A percentile compares a stretch with the other conserved stretches of the same genome.
phyloP scores from a whole-genome alignment of 2,329 filamentous ascomycete genomes.

The Onygenales sp. region DNA sequence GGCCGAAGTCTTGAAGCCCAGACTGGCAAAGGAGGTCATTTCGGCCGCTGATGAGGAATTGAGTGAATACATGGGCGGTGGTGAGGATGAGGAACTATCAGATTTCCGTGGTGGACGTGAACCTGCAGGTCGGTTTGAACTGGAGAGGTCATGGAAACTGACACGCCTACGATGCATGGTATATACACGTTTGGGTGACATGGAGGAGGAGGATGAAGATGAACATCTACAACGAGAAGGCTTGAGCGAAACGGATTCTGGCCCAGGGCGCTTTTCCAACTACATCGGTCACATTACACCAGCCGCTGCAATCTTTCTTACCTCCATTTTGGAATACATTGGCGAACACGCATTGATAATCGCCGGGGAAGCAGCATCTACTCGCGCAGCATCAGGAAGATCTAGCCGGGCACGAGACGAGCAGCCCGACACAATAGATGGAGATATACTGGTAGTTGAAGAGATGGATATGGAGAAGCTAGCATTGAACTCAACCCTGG shows the following conservation, averaged over 20 bases:
- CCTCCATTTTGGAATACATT: constrained; percentile 87
- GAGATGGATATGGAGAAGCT: constrained; percentile 89
- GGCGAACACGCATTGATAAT: constrained; percentile 85
- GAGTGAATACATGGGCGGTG: constrained; percentile 72
- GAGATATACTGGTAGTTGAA: constrained; percentile 61
- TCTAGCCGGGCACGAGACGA: constrained; percentile 25
- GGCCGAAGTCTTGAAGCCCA: constrained; percentile 76
- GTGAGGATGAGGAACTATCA: constrained; percentile 62
- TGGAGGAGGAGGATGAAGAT: constrained; percentile 97
- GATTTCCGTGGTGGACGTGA: constrained; percentile 45
- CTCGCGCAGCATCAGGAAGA: constrained; percentile 43
- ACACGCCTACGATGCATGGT: constrained; percentile 94
- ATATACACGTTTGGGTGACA: constrained; percentile 88
- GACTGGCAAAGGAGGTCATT: constrained; percentile 76
- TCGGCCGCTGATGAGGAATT: constrained; percentile 78
- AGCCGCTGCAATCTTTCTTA: constrained; percentile 89
- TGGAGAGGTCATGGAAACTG: constrained; percentile 91
- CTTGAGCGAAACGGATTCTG: constrained; percentile 48
- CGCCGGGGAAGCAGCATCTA: constrained; percentile 68
- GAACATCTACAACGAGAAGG: constrained; percentile 74
- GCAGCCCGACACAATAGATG: constrained; percentile 36
- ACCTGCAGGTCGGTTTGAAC: constrained; percentile 61
- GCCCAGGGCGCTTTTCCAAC: constrained; percentile 45
- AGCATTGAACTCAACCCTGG: constrained; percentile 78
- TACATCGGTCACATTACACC: constrained; percentile 65